Percentiles rank a stretch among this genome's conserved stretches.
Evolutionary conservation across 164 flowering plant genomes (phyloP).

Genomic region (Stephania cephalantha): DNA sequence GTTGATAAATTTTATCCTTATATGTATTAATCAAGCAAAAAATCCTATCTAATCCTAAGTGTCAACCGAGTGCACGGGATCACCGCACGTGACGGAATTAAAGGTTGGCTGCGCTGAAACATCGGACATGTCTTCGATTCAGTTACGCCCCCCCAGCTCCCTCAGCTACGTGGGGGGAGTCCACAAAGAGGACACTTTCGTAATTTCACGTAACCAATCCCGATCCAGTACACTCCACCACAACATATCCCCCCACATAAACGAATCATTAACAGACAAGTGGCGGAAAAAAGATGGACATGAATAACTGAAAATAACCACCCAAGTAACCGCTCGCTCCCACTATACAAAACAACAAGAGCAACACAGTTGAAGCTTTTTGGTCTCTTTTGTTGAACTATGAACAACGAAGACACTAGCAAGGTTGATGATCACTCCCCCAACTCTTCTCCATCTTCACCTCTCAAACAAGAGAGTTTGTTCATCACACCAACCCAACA

Average conservation of each 20-base stretch:
- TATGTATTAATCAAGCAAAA: no score
- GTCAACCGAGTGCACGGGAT: not conserved
- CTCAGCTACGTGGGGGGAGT: not conserved
- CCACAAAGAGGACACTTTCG: not conserved
- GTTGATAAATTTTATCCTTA: no score
- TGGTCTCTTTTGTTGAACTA: slow-evolving; percentile 1
- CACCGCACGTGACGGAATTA: not conserved
- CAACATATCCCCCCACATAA: not conserved
- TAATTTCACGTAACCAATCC: not conserved
- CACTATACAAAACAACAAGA: slow-evolving; percentile 12
- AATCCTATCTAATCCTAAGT: no score
- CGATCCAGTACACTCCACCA: not conserved
- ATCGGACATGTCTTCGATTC: not conserved
- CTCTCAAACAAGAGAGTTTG: slow-evolving; percentile 4
- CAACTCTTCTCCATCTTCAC: not conserved
- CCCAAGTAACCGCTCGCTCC: slow-evolving; percentile 21
- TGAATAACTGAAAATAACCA: slow-evolving; percentile 23
- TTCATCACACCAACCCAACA: not conserved
- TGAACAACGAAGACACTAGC: no score
- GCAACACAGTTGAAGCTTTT: slow-evolving; percentile 10
- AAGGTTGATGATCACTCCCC: no score
- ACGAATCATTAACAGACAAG: not conserved
- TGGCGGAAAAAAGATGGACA: not conserved
- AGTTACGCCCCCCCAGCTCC: not conserved
- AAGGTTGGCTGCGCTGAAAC: not conserved